Percentiles rank a stretch among this genome's conserved stretches.
These are phyloP conservation scores for Leucaena leucocephala DNA, from an alignment of 306 rosid species.

Conservation along the genomic window DNA sequence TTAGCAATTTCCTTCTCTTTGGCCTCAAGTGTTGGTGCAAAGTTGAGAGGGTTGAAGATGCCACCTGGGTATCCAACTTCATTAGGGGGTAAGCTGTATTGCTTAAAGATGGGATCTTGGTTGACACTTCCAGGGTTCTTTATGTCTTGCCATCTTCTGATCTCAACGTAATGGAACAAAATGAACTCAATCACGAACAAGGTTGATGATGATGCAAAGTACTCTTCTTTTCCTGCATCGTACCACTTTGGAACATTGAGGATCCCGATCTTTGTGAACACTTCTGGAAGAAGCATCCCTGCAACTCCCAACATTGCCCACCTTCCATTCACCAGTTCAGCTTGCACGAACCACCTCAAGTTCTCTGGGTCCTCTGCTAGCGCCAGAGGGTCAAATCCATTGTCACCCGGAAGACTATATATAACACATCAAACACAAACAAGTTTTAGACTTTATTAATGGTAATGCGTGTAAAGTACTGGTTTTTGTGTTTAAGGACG, in stretches of 20 bases:
- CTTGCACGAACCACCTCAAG: constrained; percentile 84
- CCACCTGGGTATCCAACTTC: constrained; percentile 94
- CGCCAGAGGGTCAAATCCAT: constrained; percentile 92
- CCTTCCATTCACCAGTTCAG: constrained; percentile 86
- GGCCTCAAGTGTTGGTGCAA: constrained; percentile 89
- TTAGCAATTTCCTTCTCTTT: constrained; percentile 97
- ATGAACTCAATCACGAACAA: constrained; percentile 98
- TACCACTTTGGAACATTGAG: constrained; percentile 84
- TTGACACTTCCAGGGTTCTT: constrained; percentile 97
- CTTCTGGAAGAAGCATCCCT: constrained; percentile 95
- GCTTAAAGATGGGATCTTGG: constrained; percentile 99
- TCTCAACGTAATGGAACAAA: constrained; percentile 92
- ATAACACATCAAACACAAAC: constrained; percentile 14
- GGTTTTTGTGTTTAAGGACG: too few species aligned
- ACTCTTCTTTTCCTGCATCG: constrained; percentile 88
- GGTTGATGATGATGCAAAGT: constrained; percentile 94
- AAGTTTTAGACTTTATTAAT: background rate
- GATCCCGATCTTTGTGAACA: constrained; percentile 77
- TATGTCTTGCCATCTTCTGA: constrained; percentile 98
- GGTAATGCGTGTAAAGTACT: background rate
- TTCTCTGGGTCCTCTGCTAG: constrained; percentile 99
- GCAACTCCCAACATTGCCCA: constrained; percentile 99
- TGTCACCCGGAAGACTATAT: constrained; percentile 94
- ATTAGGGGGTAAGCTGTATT: constrained; percentile 80
- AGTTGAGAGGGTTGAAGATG: constrained; percentile 90